Evolutionary conservation across 768 basidiomycete genomes (phyloP), one percentile per base, ranked within the genome.

Genomic region (Boletus huronensis): DNA sequence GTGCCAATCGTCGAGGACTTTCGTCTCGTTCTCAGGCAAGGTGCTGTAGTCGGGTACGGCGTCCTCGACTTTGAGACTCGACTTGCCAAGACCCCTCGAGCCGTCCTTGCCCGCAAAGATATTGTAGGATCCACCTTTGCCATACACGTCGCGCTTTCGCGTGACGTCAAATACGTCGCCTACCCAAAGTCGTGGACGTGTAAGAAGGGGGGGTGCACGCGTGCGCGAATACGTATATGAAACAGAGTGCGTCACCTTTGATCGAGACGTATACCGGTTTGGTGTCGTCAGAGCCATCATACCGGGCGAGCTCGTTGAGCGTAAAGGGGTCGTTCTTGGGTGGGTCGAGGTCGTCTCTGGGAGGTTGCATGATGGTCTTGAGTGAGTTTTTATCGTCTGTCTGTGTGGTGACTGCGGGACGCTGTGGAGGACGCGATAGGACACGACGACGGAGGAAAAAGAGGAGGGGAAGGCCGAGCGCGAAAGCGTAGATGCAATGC

Each of bases 31-130:
- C 57, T 84, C 85, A 40, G 81, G 77, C 49, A 99, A 77, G 0
- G 62, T 70, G 62, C 87, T 90, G 67, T 91, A 97, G 66, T 99
- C 94, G 13, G 93, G 74, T 2, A 93, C 78, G 10, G 95, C 96
- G 65, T 98, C 85, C 70, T 93, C 88, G 5, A 77, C 72, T 50
- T 91, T 90, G 61, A 97, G 74, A 62, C 90, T 94, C 48, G 91
- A 93, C 83, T 85, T 86, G 40, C 93, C 96, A 7, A 99, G 77
- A 0, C 88, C 96, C 58, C 79, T 83, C 8, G 92, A 95, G 0
- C 86, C 96, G 65, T 99, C 96, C 73, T 90, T 96, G 42, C 94
- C 96, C 31, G 94, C 92, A 69, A 98, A 98, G 21, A 96, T 72
- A 60, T 82, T 80, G 72, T 94, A 93, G 4, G 87, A 83, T 25